Evolutionary conservation across 2,329 filamentous ascomycete species (phyloP).

Genomic region (Fusarium lateritium): DNA sequence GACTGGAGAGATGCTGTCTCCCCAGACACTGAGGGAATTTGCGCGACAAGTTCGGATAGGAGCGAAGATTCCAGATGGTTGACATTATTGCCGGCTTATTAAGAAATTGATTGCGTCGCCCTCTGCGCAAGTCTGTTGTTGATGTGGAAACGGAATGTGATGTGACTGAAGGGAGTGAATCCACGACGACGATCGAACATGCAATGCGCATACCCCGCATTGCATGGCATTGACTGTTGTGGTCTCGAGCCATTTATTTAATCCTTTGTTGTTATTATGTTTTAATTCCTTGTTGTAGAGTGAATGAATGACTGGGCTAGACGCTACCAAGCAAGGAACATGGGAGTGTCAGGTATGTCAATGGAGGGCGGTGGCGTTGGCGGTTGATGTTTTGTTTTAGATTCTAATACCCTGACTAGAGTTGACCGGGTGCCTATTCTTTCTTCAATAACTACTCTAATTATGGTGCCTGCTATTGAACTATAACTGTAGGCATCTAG

Average conservation of each 20-base stretch:
- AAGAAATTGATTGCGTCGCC: slow-evolving; percentile 14
- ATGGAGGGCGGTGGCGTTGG: slow-evolving; percentile 31
- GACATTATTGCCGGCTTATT: slow-evolving; percentile 7
- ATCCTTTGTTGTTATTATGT: slow-evolving; percentile 11
- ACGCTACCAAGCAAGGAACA: slow-evolving; percentile 9
- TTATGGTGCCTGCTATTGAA: too few species aligned
- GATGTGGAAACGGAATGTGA: slow-evolving; percentile 42
- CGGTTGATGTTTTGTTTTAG: slow-evolving; percentile 42
- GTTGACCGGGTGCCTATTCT: background rate
- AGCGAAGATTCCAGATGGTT: slow-evolving; percentile 8
- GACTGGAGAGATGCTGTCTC: background rate
- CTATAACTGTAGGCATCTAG: too few species aligned
- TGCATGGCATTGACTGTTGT: slow-evolving; percentile 11
- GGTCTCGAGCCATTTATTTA: slow-evolving; percentile 7
- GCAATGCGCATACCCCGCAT: slow-evolving; percentile 6
- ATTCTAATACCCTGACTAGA: slow-evolving; percentile 12
- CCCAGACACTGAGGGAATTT: slow-evolving; percentile 20
- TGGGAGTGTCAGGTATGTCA: slow-evolving; percentile 32
- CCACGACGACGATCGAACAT: slow-evolving; percentile 17
- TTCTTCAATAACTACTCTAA: too few species aligned
- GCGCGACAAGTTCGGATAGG: slow-evolving; percentile 14
- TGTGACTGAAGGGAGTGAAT: slow-evolving; percentile 21
- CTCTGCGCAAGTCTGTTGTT: slow-evolving; percentile 26
- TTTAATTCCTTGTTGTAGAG: slow-evolving; percentile 6
- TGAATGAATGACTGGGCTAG: background rate